Evolutionary conservation across 2,329 filamentous ascomycete genomes (phyloP).

Genomic region (Colletotrichum liaoningense): DNA sequence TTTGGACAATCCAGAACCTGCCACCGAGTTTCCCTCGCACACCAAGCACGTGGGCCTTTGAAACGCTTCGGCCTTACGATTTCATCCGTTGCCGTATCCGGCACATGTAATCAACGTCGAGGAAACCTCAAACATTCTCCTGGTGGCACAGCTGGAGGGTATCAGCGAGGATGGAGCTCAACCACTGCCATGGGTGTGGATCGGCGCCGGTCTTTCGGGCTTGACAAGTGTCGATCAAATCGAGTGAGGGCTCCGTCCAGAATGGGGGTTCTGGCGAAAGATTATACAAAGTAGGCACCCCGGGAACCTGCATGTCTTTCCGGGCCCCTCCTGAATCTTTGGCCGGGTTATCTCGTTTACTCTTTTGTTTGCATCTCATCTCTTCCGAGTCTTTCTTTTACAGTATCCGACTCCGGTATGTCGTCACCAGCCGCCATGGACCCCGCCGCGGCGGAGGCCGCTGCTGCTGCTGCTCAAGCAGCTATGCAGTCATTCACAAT

Average conservation of each 20-base stretch:
- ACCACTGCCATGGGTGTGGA: conserved; percentile 2
- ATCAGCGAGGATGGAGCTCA: conserved; percentile 5
- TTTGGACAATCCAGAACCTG: not conserved
- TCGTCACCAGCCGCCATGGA: not conserved
- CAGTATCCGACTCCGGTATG: not conserved
- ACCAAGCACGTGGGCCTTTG: not conserved
- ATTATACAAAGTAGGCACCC: not conserved
- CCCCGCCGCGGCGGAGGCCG: not conserved
- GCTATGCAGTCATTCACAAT: not conserved
- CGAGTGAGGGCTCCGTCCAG: conserved; percentile 18
- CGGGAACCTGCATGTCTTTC: not conserved
- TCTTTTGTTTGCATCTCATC: not conserved
- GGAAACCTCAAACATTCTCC: conserved; percentile 1
- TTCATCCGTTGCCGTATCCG: not conserved
- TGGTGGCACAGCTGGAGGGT: conserved; percentile 5
- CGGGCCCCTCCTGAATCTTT: not conserved
- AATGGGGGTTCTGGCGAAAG: not conserved
- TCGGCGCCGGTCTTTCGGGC: not conserved
- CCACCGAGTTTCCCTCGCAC: not conserved
- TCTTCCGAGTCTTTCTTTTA: not conserved
- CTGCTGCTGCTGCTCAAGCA: no score
- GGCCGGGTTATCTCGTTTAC: not conserved
- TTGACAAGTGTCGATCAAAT: not conserved
- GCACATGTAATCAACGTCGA: not conserved
- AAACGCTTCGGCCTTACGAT: not conserved